Evolutionary conservation across 805 yeast genomes (phyloP).

Genomic region (Ogataea naganishii): DNA sequence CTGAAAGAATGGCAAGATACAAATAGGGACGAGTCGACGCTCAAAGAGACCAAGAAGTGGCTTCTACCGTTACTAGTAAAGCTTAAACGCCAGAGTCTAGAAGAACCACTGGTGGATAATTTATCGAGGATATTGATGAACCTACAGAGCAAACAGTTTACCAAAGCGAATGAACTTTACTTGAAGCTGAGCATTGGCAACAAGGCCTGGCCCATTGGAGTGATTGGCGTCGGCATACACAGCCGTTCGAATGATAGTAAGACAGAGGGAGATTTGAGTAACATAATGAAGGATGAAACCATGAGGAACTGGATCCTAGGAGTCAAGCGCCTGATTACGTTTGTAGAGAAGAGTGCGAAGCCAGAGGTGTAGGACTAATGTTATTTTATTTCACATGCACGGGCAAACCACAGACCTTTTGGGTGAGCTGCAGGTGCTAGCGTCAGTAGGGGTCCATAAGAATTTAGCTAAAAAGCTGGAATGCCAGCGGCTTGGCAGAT

Average conservation of each 20-base stretch:
- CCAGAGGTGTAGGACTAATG: no score
- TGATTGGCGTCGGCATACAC: conserved; percentile 71
- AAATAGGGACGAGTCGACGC: conserved; percentile 15
- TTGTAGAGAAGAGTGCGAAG: conserved; percentile 32
- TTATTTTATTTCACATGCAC: no score
- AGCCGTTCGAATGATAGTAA: conserved; percentile 56
- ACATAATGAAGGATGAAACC: conserved; percentile 70
- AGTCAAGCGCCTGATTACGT: conserved; percentile 64
- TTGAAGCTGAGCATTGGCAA: conserved; percentile 76
- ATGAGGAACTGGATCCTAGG: conserved; percentile 74
- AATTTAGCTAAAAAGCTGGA: no score
- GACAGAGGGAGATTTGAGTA: conserved; percentile 50
- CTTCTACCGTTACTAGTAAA: conserved; percentile 45
- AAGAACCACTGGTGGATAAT: conserved; percentile 36
- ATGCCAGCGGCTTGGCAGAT: no score
- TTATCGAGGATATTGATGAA: conserved; percentile 52
- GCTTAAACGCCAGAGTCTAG: conserved; percentile 35
- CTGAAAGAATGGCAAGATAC: conserved; percentile 29
- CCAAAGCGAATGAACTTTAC: conserved; percentile 57
- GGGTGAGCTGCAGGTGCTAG: no score
- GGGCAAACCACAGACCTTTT: no score
- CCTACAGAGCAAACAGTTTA: conserved; percentile 44
- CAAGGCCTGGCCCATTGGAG: conserved; percentile 91
- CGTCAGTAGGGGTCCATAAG: no score
- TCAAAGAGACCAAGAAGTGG: conserved; percentile 38